Evolutionary conservation across 2,329 filamentous ascomycete genomes (phyloP).

Genomic region (Macrophomina tecta): DNA sequence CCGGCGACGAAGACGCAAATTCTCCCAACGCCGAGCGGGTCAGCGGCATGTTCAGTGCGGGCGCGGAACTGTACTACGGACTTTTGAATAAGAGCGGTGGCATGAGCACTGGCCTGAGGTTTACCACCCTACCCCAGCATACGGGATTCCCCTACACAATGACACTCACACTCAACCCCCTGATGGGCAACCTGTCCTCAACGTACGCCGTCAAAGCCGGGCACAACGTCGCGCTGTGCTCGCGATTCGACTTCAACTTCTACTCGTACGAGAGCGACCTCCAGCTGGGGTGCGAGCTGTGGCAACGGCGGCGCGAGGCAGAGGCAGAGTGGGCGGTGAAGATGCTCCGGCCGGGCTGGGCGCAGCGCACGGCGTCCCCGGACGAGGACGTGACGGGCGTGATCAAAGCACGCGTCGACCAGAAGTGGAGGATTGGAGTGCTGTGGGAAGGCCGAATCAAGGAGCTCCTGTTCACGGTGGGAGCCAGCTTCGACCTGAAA

Average conservation of each 20-base stretch:
- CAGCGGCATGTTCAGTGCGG: slow-evolving; percentile 85
- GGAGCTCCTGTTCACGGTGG: slow-evolving; percentile 89
- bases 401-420: slow-evolving; percentile 86
- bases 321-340: slow-evolving; percentile 20
- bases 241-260: slow-evolving; percentile 94
- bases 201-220: slow-evolving; percentile 92
- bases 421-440: slow-evolving; percentile 82
- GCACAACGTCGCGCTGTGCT: slow-evolving; percentile 81
- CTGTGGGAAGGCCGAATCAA: slow-evolving; percentile 94
- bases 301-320: slow-evolving; percentile 63
- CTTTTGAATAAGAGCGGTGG: slow-evolving; percentile 93
- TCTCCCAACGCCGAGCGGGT: slow-evolving; percentile 60
- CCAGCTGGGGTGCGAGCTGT: slow-evolving; percentile 89
- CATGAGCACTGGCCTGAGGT: slow-evolving; percentile 85
- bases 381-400: slow-evolving; percentile 80
- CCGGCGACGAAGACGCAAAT: slow-evolving; percentile 29
- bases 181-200: slow-evolving; percentile 91
- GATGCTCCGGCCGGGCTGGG: slow-evolving; percentile 31
- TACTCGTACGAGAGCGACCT: slow-evolving; percentile 98
- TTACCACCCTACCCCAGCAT: slow-evolving; percentile 82
- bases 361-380: slow-evolving; percentile 49
- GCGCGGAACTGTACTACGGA: slow-evolving; percentile 94
- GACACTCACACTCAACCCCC: slow-evolving; percentile 87
- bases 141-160: slow-evolving; percentile 90
- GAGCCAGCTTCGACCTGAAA: slow-evolving; percentile 81